Evolutionary conservation across 2,329 filamentous ascomycete genomes (phyloP), one percentile per base, ranked within the genome.

Genomic region (Fusarium nelsonii): DNA sequence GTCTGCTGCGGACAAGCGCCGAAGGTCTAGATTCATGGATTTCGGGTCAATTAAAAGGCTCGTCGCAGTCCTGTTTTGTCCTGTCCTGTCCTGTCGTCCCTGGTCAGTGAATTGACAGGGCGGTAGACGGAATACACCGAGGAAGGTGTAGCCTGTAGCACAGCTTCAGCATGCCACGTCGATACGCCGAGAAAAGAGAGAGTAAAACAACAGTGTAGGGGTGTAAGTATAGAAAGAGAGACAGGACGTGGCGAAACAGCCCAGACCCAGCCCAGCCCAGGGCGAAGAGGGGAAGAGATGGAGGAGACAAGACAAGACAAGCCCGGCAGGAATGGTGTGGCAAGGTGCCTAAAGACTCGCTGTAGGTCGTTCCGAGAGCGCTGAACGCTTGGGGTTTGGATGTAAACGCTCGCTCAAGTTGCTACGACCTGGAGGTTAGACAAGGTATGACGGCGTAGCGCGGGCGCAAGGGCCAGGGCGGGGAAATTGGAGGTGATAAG

Each of bases 401-500:
- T 59, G 50, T 34, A 56, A 57, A 62, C 26, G 55, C 54, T 62
- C 36, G 39, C 49, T 58, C 46, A 30, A 60, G 43, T 45, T 61
- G 44, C 51, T 63, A 51, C 52, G 46, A 49, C 58, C 49, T 48
- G 28, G 16, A 46, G 39, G 68, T 63, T 18, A 36, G 63, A 57
- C 66, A 72, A 58, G 60, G 65, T 61, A 68, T 63, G 58, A 63
- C 58, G 51, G 63, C 51, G 69, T 73, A 72, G 72, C 72, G 72
- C 70, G 68, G 70, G 72, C 72, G 72, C 68, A 73, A 74, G 69
- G 72, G 68, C 72, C 72, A 73, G 70, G 72, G 72, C 70, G 72
- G 72, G 72, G 72, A 74, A 74, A 74, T 74, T 74, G 72, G 72
- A 74, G 72, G 72, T 68, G 65, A 60, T 69, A 63, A 62, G 61